These are phyloP conservation scores for Hansenula anomala DNA, from an alignment of 1,139 yeast genomes.

Conservation along the genomic window DNA sequence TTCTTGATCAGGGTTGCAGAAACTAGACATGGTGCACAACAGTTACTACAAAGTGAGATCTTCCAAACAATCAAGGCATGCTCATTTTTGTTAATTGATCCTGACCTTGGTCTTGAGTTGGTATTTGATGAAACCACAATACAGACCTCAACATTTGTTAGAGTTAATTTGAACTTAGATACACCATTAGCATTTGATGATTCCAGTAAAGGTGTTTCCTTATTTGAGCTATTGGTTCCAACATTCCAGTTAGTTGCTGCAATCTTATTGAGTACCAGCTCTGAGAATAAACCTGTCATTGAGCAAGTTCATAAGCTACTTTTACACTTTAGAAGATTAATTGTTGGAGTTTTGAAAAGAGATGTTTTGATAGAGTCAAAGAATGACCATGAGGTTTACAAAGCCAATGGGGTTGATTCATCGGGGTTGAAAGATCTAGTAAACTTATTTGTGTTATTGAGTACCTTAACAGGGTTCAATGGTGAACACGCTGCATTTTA, in stretches of 20 bases:
- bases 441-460: slow-evolving; percentile 50
- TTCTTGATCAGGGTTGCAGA: slow-evolving; percentile 73
- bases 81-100: slow-evolving; percentile 60
- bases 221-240: slow-evolving; percentile 71
- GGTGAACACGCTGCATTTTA: slow-evolving; percentile 16
- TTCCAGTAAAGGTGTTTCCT: slow-evolving; percentile 37
- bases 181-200: slow-evolving; percentile 38
- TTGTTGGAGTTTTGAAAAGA: slow-evolving; percentile 66
- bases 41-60: slow-evolving; percentile 67
- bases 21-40: slow-evolving; percentile 71
- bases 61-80: slow-evolving; percentile 59
- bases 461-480: slow-evolving; percentile 44
- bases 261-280: slow-evolving; percentile 70
- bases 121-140: slow-evolving; percentile 29
- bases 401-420: slow-evolving; percentile 16
- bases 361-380: slow-evolving; percentile 39
- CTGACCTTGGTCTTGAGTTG: slow-evolving; percentile 67
- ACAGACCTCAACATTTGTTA: slow-evolving; percentile 29
- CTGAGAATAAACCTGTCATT: slow-evolving; percentile 64
- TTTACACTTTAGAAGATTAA: slow-evolving; percentile 47
- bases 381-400: slow-evolving; percentile 19
- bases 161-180: slow-evolving; percentile 45
- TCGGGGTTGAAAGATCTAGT: slow-evolving; percentile 46
- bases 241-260: slow-evolving; percentile 71
- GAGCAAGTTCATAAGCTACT: slow-evolving; percentile 50